Evolutionary conservation across 2,329 filamentous ascomycete genomes (phyloP), one percentile per base, ranked within the genome.

Genomic region (Zymoseptoria passerinii): DNA sequence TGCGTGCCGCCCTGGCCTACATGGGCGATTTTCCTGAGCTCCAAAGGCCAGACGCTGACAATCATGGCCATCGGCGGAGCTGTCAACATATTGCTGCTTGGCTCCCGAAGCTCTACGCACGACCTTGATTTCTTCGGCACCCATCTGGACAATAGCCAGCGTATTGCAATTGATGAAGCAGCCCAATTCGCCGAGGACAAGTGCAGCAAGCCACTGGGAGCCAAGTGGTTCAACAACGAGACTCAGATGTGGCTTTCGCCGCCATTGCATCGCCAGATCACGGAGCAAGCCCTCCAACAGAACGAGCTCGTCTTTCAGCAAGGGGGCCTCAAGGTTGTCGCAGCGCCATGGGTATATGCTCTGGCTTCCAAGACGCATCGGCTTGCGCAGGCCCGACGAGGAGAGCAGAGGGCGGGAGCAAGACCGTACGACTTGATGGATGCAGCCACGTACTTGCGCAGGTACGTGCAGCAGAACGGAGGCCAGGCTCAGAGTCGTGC

Each of bases 181-280:
- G 48, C 49, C 1, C 56, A 50, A 2, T 40, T 54, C 18, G 52
- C 56, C 8, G 56, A 54, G 29, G n/a, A 18, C 13, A 16, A 50
- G 35, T 50, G 53, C 48, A 49, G 52, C 18, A 40, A 53, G 29
- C 51, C 55, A 6, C 48, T 58, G 10, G 53, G 56, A n/a, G 44
- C 28, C 13, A 28, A 58, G 28, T 58, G 56, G 56, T 50, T 58
- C 28, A 54, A 58, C 48, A 58, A 58, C 29, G 29, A 55, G 48
- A 54, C 48, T 7, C 40, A 50, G 23, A 54, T 54, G 28, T 51
- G 48, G 35, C 35, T 58, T 23, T 20, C 52, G 10, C 52, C 40
- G 40, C 35, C 28, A 7, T 16, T 28, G 8, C 52, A 52, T n/a
- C 52, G 52, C n/a, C 53, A 54, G 19, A 50, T 58, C n/a, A 50